A percentile compares a stretch with the other conserved stretches of the same genome.
phyloP scores from a whole-genome alignment of 352 stramenopile genomes.

The Peronosclerospora sorghi region DNA sequence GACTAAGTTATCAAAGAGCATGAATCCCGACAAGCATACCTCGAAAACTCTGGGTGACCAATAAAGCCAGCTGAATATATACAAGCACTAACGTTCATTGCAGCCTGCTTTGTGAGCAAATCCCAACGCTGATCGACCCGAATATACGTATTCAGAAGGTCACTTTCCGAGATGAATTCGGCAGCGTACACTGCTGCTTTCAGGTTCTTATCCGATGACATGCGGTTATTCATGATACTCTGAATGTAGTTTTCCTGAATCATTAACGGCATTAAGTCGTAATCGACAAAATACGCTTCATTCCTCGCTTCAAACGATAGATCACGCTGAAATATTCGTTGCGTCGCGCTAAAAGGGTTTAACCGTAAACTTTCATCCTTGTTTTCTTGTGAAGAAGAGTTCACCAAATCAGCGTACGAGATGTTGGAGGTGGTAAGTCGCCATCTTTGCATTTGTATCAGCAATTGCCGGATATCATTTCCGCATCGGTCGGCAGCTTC shows the following conservation, averaged over 20 bases:
- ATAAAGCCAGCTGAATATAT: conserved; percentile 77
- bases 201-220: conserved; percentile 64
- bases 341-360: conserved; percentile 91
- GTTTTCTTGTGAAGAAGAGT: conserved; percentile 65
- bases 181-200: conserved; percentile 81
- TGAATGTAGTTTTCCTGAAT: conserved; percentile 88
- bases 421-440: conserved; percentile 64
- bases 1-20: not conserved
- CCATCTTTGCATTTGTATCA: conserved; percentile 98
- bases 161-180: conserved; percentile 85
- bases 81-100: conserved; percentile 84
- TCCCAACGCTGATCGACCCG: conserved; percentile 90
- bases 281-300: conserved; percentile 98
- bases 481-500: conserved; percentile 92
- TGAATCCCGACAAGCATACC: conserved; percentile 30
- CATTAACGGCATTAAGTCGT: conserved; percentile 95
- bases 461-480: conserved; percentile 96
- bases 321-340: conserved; percentile 86
- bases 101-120: conserved; percentile 86
- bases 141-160: conserved; percentile 69
- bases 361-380: conserved; percentile 91
- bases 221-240: conserved; percentile 70
- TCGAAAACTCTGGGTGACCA: conserved; percentile 84
- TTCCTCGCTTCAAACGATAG: conserved; percentile 78
- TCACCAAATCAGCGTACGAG: conserved; percentile 81